These are phyloP conservation scores for Neurospora crassa DNA, from an alignment of 2,329 filamentous ascomycete species.

Conservation along the genomic window DNA sequence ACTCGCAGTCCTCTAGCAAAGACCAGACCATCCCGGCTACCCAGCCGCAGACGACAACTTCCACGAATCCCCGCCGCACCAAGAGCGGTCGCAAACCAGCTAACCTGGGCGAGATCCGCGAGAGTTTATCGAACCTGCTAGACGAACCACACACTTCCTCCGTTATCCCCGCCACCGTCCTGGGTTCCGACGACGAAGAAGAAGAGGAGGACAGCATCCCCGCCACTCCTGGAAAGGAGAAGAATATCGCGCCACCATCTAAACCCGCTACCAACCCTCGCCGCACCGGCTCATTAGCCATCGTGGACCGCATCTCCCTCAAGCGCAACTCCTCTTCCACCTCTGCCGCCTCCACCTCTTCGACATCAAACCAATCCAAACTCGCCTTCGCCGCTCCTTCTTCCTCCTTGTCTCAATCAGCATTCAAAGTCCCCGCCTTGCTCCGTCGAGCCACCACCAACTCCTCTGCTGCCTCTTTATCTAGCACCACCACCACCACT, in stretches of 20 bases:
- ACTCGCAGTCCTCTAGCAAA: slow-evolving; percentile 29
- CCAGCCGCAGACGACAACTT: slow-evolving; percentile 34
- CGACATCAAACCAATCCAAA: slow-evolving; percentile 9
- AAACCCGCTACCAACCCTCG: slow-evolving; percentile 19
- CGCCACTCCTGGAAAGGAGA: not conserved
- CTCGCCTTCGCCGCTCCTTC: slow-evolving; percentile 21
- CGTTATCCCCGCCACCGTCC: slow-evolving; percentile 36
- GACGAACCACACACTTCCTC: slow-evolving; percentile 53
- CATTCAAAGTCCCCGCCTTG: slow-evolving; percentile 60
- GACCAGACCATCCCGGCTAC: slow-evolving; percentile 36
- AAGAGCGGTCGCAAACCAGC: slow-evolving; percentile 57
- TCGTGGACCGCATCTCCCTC: slow-evolving; percentile 67
- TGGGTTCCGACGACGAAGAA: slow-evolving; percentile 42
- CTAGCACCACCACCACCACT: slow-evolving; percentile 4
- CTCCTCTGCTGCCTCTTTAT: slow-evolving; percentile 33
- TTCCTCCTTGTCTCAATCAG: slow-evolving; percentile 11
- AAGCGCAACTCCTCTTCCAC: slow-evolving; percentile 38
- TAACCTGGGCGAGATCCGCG: slow-evolving; percentile 69
- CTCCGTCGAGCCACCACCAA: slow-evolving; percentile 67
- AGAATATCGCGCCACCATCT: no score
- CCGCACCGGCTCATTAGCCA: slow-evolving; percentile 30
- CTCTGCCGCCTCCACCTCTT: slow-evolving; percentile 22
- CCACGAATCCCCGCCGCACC: slow-evolving; percentile 46
- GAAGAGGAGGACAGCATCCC: slow-evolving; percentile 33
- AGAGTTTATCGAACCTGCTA: slow-evolving; percentile 74